Evolutionary conservation across 805 yeast genomes (phyloP), one percentile per base, ranked within the genome.

Genomic region (Ogataea siamensis): DNA sequence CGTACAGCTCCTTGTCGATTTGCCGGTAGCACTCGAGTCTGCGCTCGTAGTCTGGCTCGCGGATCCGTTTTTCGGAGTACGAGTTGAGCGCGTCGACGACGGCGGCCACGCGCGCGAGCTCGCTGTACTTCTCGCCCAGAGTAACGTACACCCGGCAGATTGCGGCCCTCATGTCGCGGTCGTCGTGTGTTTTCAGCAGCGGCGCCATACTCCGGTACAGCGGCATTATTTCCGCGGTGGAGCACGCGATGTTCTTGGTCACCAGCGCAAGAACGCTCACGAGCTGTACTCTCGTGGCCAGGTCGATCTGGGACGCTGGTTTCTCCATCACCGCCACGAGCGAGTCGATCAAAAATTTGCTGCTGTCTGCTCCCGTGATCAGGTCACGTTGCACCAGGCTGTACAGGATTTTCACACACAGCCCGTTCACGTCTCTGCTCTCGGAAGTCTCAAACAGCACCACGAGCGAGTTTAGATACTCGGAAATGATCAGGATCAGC

Each of bases 31-130:
- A 86, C 4, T 70, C 66, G 31, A 91, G 64, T 43, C 95, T 71
- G 37, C 74, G 73, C 42, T 80, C 91, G 58, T 81, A 91, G 61
- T 93, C 95, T 28, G 83, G 80, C 46, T 83, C 88, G 21, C 78
- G 80, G 39, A 87, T 63, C 37, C 86, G 70, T 23, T 63, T 74
- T 2, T 57, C 54, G 0, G 88, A 76, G 51, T 68, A 85, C 0
- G 96, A 68, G 55, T 93, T 89, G 43, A 91, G 64, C 25, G 78
- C 87, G 2, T 62, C 62, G 10, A 87, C 55, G n/a, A 87, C 57
- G 9, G 39, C 42, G 1, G 82, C 74, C 18, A 81, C 76, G 5
- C 62, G 55, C 12, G 62, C 50, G 18, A 73, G 64, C 2, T 66
- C 68, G 1, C 54, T 50, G 39, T 75, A 74, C 37, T 71, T 73